Percentiles rank a stretch among this genome's conserved stretches.
phyloP scores from a whole-genome alignment of 2,329 filamentous ascomycete species.

The Aspergillus pseudoviridinutans region DNA sequence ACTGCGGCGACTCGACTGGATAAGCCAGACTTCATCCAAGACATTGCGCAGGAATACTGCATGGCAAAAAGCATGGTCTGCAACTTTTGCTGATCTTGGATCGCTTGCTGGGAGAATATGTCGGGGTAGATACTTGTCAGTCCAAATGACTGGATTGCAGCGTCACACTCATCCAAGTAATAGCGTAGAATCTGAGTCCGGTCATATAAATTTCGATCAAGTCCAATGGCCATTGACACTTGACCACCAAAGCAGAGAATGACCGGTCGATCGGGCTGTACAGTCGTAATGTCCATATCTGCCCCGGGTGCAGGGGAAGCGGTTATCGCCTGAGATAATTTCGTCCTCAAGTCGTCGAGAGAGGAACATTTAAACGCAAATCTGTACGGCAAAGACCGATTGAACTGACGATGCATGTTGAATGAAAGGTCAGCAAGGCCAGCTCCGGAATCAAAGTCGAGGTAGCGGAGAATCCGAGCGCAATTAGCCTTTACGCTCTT shows the following conservation, averaged over 20 bases:
- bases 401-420: conserved; percentile 20
- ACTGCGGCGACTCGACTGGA: conserved; percentile 22
- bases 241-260: conserved; percentile 42
- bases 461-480: not conserved
- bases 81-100: conserved; percentile 18
- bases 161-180: conserved; percentile 35
- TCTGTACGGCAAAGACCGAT: conserved; percentile 5
- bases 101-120: conserved; percentile 18
- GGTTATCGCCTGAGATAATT: not conserved
- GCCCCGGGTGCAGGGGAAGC: no score
- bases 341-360: conserved; percentile 5
- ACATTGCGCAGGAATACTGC: conserved; percentile 35
- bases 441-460: conserved; percentile 17
- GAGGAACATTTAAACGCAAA: conserved; percentile 11
- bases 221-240: conserved; percentile 18
- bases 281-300: not conserved
- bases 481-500: not conserved
- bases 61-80: conserved; percentile 37
- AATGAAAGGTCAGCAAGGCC: conserved; percentile 29
- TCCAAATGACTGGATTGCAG: conserved; percentile 21
- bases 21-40: conserved; percentile 39
- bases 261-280: conserved; percentile 12
- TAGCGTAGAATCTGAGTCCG: conserved; percentile 20
- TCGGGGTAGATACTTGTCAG: conserved; percentile 21
- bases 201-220: conserved; percentile 25